Evolutionary conservation across 2,329 filamentous ascomycete species (phyloP), one percentile per base, ranked within the genome.

Genomic region (Herpomyces periplanetae): DNA sequence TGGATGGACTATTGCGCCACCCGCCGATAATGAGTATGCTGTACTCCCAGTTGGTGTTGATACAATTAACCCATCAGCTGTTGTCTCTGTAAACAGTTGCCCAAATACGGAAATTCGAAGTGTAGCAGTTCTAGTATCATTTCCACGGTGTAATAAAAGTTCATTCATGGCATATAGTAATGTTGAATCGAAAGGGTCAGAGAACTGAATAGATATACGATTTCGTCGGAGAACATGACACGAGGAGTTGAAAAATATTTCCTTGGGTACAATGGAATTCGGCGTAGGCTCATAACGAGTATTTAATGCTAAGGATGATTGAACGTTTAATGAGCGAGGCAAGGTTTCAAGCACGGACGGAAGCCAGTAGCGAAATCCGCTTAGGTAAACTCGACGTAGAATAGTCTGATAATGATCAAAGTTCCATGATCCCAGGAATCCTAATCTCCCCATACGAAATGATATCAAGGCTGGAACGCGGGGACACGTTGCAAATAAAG

Each of bases 151-250:
- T 13, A 96, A 61, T 2, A 85, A 62, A 5, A 96, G 60, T 38
- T 96, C 80, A 35, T 96, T 96, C 42, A 91, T 66, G 19, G 80
- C 80, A 29, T 56, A 55, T n/a, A n/a, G n/a, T n/a, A n/a, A n/a
- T n/a, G n/a, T n/a, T n/a, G n/a, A n/a, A n/a, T n/a, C n/a, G n/a
- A n/a, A n/a, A n/a, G n/a, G n/a, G n/a, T n/a, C n/a, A n/a, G n/a
- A n/a, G n/a, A n/a, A n/a, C n/a, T n/a, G n/a, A n/a, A n/a, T n/a
- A n/a, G n/a, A n/a, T n/a, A n/a, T n/a, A n/a, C n/a, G n/a, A n/a
- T n/a, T n/a, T n/a, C n/a, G n/a, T n/a, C n/a, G n/a, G n/a, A n/a
- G n/a, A n/a, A n/a, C n/a, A n/a, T n/a, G n/a, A n/a, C n/a, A n/a
- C n/a, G n/a, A n/a, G n/a, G n/a, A n/a, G n/a, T n/a, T n/a, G n/a